Base-by-base conservation (phyloP, 352 stramenopile species). In the Phytophthora meadii region DNA sequence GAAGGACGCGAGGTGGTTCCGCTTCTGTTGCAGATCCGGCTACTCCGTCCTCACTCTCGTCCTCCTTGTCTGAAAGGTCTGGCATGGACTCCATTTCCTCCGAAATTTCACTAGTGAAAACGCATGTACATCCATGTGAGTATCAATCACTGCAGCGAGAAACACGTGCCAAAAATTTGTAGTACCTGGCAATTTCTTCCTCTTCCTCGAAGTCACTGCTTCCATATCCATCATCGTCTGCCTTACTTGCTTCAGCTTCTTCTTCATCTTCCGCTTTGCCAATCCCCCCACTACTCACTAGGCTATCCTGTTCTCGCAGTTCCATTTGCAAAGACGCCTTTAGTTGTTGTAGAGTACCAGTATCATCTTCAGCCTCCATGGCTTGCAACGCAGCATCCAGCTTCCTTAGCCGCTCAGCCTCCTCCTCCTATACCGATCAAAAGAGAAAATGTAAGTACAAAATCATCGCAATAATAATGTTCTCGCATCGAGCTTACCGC, bases 141-240 rank as follows among this genome's bases (percentile, higher is more conserved):
- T 50, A 27, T 50, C 10, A 48, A 36, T 12, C 8, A 14, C 9
- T n/a, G 27, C 36, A 19, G 7, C 5, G 8, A 36, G 24, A 14
- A 0, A 34, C 57, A 40, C 40, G 22, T 27, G 30, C 12, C 1
- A 15, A 24, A 40, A 1, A 39, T 1, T 17, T 15, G 10, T 53
- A 51, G 19, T 75, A 94, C 86, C 84, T 95, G 22, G 67, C 70
- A 49, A 93, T 70, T 41, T 87, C 82, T 56, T 92, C 84, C 59
- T 92, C 82, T 54, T 93, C 83, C 53, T 95, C 85, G 65, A 95
- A 95, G 51, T 95, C 85, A 50, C 84, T 93, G 47, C 81, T 93
- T 7, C 84, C 85, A 47, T 95, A 95, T 32, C 79, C 80, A 39
- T 90, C 57, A 0, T 67, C 54, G 12, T 48, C 49, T 25, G 15